These are phyloP conservation scores for Coemansia sp. DNA, from an alignment of 192 early-diverging fungal genomes.

Conservation along the genomic window DNA sequence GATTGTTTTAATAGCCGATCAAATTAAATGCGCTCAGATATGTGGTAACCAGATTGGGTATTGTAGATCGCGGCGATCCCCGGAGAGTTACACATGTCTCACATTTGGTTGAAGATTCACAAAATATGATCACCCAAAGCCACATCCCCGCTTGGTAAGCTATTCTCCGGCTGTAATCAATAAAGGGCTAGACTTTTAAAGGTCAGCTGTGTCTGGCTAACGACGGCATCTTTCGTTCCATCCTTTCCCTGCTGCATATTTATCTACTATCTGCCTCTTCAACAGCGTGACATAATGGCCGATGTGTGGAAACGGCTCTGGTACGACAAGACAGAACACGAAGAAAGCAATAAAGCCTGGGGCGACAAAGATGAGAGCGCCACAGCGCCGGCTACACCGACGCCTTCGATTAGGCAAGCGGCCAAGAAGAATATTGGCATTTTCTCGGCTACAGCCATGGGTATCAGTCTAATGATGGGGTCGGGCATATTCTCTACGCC, in stretches of 20 bases:
- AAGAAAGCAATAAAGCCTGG: conserved; percentile 1
- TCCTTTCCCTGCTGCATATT: neutral
- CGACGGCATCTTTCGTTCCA: neutral
- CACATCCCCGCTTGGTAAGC: neutral
- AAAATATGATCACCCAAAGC: neutral
- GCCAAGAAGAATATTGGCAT: conserved; percentile 47
- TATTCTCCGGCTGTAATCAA: neutral
- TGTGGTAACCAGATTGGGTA: neutral
- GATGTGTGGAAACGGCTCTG: conserved; percentile 15
- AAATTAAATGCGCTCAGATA: neutral
- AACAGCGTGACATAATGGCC: conserved; percentile 2
- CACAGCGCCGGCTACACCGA: neutral
- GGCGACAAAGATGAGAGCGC: neutral
- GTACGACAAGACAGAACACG: conserved; percentile 8
- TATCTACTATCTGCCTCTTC: neutral
- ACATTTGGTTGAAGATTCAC: neutral
- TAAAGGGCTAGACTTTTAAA: neutral
- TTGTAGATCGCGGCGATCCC: neutral
- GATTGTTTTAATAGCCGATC: neutral
- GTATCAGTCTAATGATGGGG: conserved; percentile 76
- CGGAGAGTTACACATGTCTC: neutral
- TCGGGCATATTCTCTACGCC: conserved; percentile 82
- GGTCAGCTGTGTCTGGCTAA: neutral
- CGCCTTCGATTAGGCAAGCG: neutral
- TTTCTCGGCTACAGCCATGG: conserved; percentile 66